Conservation (phyloP, 2,329 filamentous ascomycete species). For the Arthrobotrys conoides region DNA sequence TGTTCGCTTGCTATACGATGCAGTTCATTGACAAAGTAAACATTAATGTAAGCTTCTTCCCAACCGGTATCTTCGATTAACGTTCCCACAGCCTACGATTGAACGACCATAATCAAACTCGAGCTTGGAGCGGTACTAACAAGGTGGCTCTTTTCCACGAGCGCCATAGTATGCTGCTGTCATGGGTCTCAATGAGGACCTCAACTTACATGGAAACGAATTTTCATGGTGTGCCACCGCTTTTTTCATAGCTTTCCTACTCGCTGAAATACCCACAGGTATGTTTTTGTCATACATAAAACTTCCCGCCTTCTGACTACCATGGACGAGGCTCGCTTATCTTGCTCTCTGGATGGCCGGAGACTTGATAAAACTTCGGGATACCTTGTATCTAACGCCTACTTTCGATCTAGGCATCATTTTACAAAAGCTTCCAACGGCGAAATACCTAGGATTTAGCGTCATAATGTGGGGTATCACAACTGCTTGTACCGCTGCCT, state of each 20-base stretch:
- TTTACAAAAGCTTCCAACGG: conserved; percentile 74
- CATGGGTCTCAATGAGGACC: conserved; percentile 74
- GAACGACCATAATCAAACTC: too few relatives aligned
- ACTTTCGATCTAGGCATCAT: conserved; percentile 69
- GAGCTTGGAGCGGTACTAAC: too few relatives aligned
- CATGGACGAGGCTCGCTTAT: conserved; percentile 33
- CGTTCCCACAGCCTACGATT: too few relatives aligned
- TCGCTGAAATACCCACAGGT: conserved; percentile 75
- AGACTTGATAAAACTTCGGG: neutral
- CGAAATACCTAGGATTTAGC: conserved; percentile 75
- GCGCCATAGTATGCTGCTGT: conserved; percentile 74
- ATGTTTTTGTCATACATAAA: conserved; percentile 62
- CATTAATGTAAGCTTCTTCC: conserved; percentile 71
- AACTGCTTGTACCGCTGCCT: conserved; percentile 72
- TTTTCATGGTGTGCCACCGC: conserved; percentile 76
- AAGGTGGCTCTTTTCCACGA: neutral
- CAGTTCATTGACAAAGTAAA: conserved; percentile 77
- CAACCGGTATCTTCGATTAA: neutral
- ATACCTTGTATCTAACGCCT: conserved; percentile 52
- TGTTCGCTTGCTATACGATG: conserved; percentile 75
- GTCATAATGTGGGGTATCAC: conserved; percentile 74
- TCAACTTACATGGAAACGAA: conserved; percentile 73
- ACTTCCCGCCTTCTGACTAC: too few relatives aligned
- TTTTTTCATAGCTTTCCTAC: conserved; percentile 75
- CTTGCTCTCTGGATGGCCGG: conserved; percentile 27